Conservation (phyloP, 2,329 filamentous ascomycete genomes). For the Didymella sp. region DNA sequence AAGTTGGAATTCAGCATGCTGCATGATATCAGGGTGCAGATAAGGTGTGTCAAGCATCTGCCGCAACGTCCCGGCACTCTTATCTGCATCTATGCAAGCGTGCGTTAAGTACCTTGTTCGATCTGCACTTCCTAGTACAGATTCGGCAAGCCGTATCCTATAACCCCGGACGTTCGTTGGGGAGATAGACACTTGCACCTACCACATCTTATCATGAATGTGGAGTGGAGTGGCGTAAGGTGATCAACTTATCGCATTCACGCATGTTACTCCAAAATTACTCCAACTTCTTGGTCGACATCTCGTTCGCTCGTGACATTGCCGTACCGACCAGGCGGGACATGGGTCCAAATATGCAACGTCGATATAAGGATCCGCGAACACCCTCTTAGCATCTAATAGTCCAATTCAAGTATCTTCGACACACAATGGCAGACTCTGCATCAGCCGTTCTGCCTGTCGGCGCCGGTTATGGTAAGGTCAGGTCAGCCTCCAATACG, state of each 20-base stretch:
- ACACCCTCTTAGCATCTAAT: no score
- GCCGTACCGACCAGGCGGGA: background rate
- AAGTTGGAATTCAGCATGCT: background rate
- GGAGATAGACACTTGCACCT: slow-evolving; percentile 13
- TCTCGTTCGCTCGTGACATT: background rate
- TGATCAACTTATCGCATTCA: slow-evolving; percentile 7
- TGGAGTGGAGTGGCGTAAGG: slow-evolving; percentile 1
- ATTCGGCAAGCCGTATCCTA: slow-evolving; percentile 6
- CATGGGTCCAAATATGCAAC: background rate
- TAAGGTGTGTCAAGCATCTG: slow-evolving; percentile 12
- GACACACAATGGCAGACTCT: slow-evolving; percentile 8
- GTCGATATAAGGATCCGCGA: slow-evolving; percentile 2
- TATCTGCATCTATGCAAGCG: slow-evolving; percentile 2
- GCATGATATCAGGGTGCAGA: slow-evolving; percentile 6
- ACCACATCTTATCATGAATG: slow-evolving; percentile 10
- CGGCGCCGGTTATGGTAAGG: slow-evolving; percentile 58
- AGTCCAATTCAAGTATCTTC: no score
- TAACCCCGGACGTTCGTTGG: slow-evolving; percentile 8
- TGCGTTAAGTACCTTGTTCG: slow-evolving; percentile 1
- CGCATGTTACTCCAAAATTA: slow-evolving; percentile 10
- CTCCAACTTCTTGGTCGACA: background rate
- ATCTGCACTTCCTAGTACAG: slow-evolving; percentile 8
- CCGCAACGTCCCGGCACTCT: slow-evolving; percentile 1
- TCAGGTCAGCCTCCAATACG: background rate
- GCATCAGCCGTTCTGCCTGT: slow-evolving; percentile 25